phyloP scores from a whole-genome alignment of 73 alveolate species.

The Tetrahymena thermophila region DNA sequence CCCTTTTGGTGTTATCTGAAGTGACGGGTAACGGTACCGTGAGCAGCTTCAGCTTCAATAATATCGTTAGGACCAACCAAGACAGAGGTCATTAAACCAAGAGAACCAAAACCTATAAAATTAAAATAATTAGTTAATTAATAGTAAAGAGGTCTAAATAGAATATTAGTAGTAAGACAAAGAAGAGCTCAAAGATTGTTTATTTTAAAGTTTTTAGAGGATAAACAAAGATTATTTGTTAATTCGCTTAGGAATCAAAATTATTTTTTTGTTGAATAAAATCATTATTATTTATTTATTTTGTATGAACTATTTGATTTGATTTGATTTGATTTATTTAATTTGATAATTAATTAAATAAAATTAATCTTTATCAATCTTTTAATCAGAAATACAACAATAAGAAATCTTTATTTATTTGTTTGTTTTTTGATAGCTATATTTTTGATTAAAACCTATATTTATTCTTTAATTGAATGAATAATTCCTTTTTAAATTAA shows the following conservation, averaged over 20 bases:
- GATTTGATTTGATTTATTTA: too few relatives aligned
- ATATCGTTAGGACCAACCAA: constrained; percentile 71
- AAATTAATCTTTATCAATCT: neutral
- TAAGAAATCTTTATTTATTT: neutral
- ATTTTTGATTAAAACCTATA: neutral
- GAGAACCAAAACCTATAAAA: constrained; percentile 52
- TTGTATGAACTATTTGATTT: too few relatives aligned
- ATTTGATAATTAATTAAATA: too few relatives aligned
- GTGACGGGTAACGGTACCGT: constrained; percentile 88
- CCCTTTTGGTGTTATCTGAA: constrained; percentile 78
- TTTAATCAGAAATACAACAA: neutral
- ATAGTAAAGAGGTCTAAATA: neutral
- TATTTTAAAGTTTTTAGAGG: too few relatives aligned
- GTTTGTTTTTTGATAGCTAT: too few relatives aligned
- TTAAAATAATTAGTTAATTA: neutral
- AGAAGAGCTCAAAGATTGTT: too few relatives aligned
- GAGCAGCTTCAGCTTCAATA: constrained; percentile 90
- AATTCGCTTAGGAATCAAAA: too few relatives aligned
- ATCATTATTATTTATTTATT: too few relatives aligned
- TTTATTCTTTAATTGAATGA: too few relatives aligned
- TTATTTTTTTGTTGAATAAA: too few relatives aligned
- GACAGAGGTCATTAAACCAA: constrained; percentile 77
- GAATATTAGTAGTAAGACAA: too few relatives aligned
- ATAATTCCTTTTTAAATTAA: neutral
- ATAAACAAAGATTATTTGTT: too few relatives aligned